These are phyloP conservation scores for Corylus avellana DNA, from an alignment of 306 rosid species.

Conservation along the genomic window DNA sequence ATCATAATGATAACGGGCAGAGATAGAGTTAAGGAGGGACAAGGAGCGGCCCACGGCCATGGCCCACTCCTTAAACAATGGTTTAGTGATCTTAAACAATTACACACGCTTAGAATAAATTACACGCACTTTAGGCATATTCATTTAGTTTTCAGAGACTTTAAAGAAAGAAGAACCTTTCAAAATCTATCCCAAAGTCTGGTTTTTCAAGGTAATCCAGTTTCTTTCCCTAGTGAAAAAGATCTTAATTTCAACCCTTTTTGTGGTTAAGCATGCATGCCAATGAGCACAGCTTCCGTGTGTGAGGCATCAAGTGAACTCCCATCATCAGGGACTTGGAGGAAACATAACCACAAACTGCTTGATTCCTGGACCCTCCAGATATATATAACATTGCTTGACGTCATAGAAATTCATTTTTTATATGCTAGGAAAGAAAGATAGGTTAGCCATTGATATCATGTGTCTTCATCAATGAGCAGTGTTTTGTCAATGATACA, in stretches of 20 bases:
- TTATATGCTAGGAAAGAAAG: neutral
- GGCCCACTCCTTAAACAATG: no score
- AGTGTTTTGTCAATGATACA: neutral
- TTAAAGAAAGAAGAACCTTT: no score
- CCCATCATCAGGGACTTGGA: neutral
- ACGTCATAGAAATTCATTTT: neutral
- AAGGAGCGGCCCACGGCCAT: no score
- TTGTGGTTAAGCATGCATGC: neutral
- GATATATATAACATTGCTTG: neutral
- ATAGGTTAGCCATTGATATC: slow-evolving; percentile 24
- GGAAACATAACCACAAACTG: neutral
- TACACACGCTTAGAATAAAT: neutral
- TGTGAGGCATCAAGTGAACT: neutral
- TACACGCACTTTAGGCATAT: neutral
- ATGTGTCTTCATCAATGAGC: neutral
- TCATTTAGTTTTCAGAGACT: no score
- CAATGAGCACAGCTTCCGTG: neutral
- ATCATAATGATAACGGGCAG: no score
- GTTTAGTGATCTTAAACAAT: no score
- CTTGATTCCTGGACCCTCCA: neutral
- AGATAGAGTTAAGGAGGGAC: no score
- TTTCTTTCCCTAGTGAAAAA: neutral
- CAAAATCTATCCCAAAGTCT: neutral
- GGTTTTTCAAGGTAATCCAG: neutral
- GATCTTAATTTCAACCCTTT: neutral